Percentiles rank a stretch among this genome's conserved stretches.
These are phyloP conservation scores for Apiotrichum montevideense DNA, from an alignment of 1,284 basidiomycete species.

Conservation along the genomic window DNA sequence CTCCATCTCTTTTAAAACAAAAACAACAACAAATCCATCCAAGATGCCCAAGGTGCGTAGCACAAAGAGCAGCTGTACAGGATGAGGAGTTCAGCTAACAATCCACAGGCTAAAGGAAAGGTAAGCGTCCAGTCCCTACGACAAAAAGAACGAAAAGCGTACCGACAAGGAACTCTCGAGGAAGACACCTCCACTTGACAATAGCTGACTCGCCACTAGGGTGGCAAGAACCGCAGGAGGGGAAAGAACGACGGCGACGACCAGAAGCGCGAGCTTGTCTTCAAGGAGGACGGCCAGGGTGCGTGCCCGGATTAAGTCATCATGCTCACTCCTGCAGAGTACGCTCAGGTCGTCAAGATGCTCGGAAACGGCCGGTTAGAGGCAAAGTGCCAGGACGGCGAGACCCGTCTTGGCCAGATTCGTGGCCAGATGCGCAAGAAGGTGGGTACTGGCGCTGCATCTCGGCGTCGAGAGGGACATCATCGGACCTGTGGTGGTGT, in stretches of 20 bases:
- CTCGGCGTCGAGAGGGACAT: too few relatives aligned
- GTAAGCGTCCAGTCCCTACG: slow-evolving; percentile 12
- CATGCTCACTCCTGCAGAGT: slow-evolving; percentile 55
- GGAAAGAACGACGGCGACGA: slow-evolving; percentile 99
- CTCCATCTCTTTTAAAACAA: neutral
- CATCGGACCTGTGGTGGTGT: too few relatives aligned
- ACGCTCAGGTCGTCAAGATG: slow-evolving; percentile 98
- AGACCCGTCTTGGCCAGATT: slow-evolving; percentile 96
- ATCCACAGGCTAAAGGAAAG: slow-evolving; percentile 40
- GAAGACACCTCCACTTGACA: neutral
- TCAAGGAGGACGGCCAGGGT: slow-evolving; percentile 96
- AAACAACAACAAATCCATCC: slow-evolving; percentile 1
- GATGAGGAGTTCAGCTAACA: too few relatives aligned
- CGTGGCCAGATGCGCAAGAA: slow-evolving; percentile 99
- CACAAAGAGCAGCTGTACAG: neutral
- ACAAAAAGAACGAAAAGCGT: neutral
- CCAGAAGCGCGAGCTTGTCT: slow-evolving; percentile 97
- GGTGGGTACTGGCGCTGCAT: slow-evolving; percentile 51
- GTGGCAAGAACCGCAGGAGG: slow-evolving; percentile 97
- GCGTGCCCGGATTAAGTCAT: slow-evolving; percentile 17
- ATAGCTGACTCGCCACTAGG: slow-evolving; percentile 52
- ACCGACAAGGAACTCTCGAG: neutral
- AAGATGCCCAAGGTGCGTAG: slow-evolving; percentile 41
- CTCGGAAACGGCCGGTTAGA: slow-evolving; percentile 95
- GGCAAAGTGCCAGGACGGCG: slow-evolving; percentile 96